These are phyloP conservation scores for Jimgerdemannia lactiflua DNA, from an alignment of 192 early-diverging fungal genomes.

Conservation along the genomic window DNA sequence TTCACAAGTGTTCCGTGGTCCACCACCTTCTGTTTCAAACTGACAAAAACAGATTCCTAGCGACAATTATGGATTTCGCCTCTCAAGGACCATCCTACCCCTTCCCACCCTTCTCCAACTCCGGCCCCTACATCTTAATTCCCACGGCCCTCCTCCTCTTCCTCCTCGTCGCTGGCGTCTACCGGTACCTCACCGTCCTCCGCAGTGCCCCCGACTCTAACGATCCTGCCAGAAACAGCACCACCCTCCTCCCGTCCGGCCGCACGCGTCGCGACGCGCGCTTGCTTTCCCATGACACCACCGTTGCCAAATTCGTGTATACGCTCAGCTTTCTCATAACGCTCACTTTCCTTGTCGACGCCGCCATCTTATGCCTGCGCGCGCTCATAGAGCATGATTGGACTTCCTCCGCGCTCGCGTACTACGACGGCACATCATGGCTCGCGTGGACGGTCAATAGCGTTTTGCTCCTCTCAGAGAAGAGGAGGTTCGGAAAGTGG, in stretches of 20 bases:
- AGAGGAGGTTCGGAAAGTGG: conserved; percentile 37
- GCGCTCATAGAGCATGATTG: conserved; percentile 37
- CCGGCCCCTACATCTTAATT: conserved; percentile 20
- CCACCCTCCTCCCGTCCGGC: neutral
- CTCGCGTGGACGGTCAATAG: conserved; percentile 35
- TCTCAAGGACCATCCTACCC: conserved; percentile 5
- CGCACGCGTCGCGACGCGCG: neutral
- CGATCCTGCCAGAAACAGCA: neutral
- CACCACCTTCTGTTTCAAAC: neutral
- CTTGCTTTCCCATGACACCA: neutral
- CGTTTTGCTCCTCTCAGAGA: conserved; percentile 32
- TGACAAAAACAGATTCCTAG: neutral
- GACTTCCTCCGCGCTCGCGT: conserved; percentile 32
- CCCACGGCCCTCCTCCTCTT: conserved; percentile 11
- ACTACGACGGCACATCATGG: conserved; percentile 37
- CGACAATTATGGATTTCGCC: neutral
- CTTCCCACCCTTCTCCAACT: conserved; percentile 21
- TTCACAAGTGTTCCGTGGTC: too few species aligned
- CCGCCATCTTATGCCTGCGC: conserved; percentile 29
- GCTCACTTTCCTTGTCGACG: conserved; percentile 30
- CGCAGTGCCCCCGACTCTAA: neutral
- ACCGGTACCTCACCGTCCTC: conserved; percentile 7
- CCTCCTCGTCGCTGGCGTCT: conserved; percentile 14
- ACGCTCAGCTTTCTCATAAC: conserved; percentile 23
- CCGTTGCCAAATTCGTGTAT: conserved; percentile 27